These are phyloP conservation scores for Hypoxylon sp. DNA, from an alignment of 2,329 filamentous ascomycete species.

Conservation along the genomic window DNA sequence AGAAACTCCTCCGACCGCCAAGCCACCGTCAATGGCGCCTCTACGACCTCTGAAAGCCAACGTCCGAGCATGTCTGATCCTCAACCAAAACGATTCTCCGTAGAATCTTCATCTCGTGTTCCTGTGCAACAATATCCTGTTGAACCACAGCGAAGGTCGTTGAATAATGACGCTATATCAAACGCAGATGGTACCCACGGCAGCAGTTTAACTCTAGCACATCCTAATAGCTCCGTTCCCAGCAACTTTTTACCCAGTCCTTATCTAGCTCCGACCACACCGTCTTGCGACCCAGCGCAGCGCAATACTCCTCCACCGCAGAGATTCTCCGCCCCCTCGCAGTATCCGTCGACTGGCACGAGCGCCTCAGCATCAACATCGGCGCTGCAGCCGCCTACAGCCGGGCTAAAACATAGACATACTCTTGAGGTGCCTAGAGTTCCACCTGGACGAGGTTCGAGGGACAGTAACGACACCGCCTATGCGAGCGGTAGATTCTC, in stretches of 20 bases:
- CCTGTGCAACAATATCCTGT: constrained; percentile 51
- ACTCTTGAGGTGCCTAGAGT: constrained; percentile 87
- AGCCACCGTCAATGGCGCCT: constrained; percentile 31
- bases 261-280: constrained; percentile 40
- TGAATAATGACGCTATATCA: constrained; percentile 46
- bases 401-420: constrained; percentile 80
- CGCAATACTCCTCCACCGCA: constrained; percentile 57
- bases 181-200: constrained; percentile 27
- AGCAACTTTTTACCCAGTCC: constrained; percentile 41
- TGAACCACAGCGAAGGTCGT: constrained; percentile 51
- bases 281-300: constrained; percentile 48
- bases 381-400: constrained; percentile 63
- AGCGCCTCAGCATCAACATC: constrained; percentile 60
- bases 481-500: constrained; percentile 86
- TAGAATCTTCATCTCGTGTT: constrained; percentile 50
- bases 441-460: constrained; percentile 74
- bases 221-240: constrained; percentile 32
- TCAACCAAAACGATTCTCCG: constrained; percentile 50
- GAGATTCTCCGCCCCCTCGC: constrained; percentile 73
- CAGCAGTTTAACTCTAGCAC: constrained; percentile 27
- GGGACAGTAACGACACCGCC: constrained; percentile 75
- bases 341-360: constrained; percentile 59
- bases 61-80: constrained; percentile 50
- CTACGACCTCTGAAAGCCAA: constrained; percentile 33
- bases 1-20: constrained; percentile 27